A percentile compares a stretch with the other conserved stretches of the same genome.
phyloP scores from a whole-genome alignment of 1,284 basidiomycete species.

The Trichosporon ovoides region DNA sequence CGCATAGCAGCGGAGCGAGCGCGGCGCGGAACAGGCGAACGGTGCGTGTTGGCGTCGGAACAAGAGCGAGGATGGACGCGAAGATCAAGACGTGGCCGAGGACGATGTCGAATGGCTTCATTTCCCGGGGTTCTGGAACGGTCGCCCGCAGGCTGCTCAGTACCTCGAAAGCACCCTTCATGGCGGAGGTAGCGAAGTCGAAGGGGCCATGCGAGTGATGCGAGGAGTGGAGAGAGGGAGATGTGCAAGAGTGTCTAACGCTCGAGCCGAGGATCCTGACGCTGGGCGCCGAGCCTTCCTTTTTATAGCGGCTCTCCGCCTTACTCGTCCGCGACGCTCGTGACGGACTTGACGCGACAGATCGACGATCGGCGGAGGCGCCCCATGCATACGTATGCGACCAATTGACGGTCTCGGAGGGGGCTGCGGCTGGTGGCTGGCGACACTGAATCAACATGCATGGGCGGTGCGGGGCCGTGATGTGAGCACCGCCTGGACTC shows the following conservation, averaged over 20 bases:
- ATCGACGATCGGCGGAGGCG: too few relatives aligned
- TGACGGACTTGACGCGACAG: too few relatives aligned
- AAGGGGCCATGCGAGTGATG: background rate
- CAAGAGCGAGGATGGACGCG: constrained; percentile 18
- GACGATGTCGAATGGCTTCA: constrained; percentile 9
- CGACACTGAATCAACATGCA: too few relatives aligned
- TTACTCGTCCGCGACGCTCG: too few relatives aligned
- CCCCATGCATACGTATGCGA: too few relatives aligned
- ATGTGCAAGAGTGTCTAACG: background rate
- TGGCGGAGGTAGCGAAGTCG: background rate
- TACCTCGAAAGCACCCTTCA: background rate
- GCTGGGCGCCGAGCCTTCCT: too few relatives aligned
- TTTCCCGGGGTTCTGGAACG: constrained; percentile 14
- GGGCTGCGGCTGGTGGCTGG: too few relatives aligned
- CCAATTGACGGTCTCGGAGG: too few relatives aligned
- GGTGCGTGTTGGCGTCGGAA: constrained; percentile 22
- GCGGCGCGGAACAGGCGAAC: constrained; percentile 31
- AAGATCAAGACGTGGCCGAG: constrained; percentile 9
- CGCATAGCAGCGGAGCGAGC: constrained; percentile 21
- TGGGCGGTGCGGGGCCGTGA: too few relatives aligned
- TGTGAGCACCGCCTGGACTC: too few relatives aligned
- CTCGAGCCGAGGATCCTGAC: background rate
- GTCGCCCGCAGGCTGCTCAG: constrained; percentile 6
- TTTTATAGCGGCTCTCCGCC: too few relatives aligned
- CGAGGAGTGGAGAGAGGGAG: background rate